Conservation (phyloP, 352 stramenopile species). For the Globisporangium yorkense region DNA sequence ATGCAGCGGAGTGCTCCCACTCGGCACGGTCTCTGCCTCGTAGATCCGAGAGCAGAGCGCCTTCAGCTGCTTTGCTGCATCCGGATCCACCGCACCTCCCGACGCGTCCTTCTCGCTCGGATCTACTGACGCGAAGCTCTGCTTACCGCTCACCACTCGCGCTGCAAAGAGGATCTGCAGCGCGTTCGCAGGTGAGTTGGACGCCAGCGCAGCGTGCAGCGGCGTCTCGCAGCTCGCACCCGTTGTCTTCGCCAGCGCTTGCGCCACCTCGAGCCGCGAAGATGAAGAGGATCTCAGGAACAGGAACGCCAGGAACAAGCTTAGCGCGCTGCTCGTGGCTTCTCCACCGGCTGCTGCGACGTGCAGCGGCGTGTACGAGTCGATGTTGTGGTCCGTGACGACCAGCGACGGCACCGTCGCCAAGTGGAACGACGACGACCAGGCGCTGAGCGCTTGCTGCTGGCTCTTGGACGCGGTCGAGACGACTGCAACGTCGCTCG, state of each 20-base stretch:
- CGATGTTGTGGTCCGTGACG: slow-evolving; percentile 32
- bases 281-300: slow-evolving; percentile 4
- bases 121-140: not conserved
- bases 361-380: slow-evolving; percentile 31
- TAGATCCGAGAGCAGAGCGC: slow-evolving; percentile 20
- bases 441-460: not conserved
- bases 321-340: slow-evolving; percentile 28
- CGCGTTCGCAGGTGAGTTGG: slow-evolving; percentile 31
- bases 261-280: slow-evolving; percentile 11
- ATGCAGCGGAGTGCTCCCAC: slow-evolving; percentile 42
- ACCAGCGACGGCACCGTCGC: slow-evolving; percentile 19
- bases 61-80: slow-evolving; percentile 1
- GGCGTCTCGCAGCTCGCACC: slow-evolving; percentile 26
- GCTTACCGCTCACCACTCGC: slow-evolving; percentile 12
- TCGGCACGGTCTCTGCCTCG: slow-evolving; percentile 17
- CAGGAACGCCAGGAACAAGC: slow-evolving; percentile 39
- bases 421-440: slow-evolving; percentile 21
- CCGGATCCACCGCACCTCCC: not conserved
- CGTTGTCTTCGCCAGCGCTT: slow-evolving; percentile 18
- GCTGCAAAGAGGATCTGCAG: slow-evolving; percentile 32
- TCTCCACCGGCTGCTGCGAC: slow-evolving; percentile 31
- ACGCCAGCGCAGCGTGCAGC: slow-evolving; percentile 37
- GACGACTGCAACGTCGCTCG: not conserved
- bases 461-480: slow-evolving; percentile 1
- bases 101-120: not conserved